phyloP scores from a whole-genome alignment of 768 basidiomycete species.

The Leccinum aurantiacum region DNA sequence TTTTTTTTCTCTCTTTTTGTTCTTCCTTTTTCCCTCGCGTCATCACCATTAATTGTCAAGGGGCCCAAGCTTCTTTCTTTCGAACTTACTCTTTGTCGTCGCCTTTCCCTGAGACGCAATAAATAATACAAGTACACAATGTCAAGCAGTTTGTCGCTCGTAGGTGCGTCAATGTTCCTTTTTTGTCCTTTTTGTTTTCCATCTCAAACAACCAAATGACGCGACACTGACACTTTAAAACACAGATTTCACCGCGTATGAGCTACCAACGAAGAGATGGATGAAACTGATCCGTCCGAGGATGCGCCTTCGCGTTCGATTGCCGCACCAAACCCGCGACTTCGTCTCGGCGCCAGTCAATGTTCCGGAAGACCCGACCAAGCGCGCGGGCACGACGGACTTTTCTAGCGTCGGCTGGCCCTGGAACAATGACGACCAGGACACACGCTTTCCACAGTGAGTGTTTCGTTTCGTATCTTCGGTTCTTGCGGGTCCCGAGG shows the following conservation, averaged over 20 bases:
- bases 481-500: neutral
- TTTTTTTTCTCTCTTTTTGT: neutral
- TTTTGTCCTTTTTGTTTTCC: neutral
- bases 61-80: neutral
- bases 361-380: conserved; percentile 1
- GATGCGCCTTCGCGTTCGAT: conserved; percentile 23
- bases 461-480: neutral
- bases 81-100: neutral
- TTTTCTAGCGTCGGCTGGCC: conserved; percentile 12
- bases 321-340: neutral
- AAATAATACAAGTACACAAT: neutral
- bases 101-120: neutral
- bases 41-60: neutral
- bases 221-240: neutral
- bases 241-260: conserved; percentile 26
- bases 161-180: conserved; percentile 13
- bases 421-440: conserved; percentile 11
- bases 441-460: conserved; percentile 16
- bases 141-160: conserved; percentile 16
- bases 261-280: conserved; percentile 22
- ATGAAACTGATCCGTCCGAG: conserved; percentile 21
- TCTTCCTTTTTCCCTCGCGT: no score
- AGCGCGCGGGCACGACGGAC: neutral
- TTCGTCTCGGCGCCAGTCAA: conserved; percentile 21
- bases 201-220: neutral